phyloP scores from a whole-genome alignment of 2,329 filamentous ascomycete species.

The Botrytis fragariae region DNA sequence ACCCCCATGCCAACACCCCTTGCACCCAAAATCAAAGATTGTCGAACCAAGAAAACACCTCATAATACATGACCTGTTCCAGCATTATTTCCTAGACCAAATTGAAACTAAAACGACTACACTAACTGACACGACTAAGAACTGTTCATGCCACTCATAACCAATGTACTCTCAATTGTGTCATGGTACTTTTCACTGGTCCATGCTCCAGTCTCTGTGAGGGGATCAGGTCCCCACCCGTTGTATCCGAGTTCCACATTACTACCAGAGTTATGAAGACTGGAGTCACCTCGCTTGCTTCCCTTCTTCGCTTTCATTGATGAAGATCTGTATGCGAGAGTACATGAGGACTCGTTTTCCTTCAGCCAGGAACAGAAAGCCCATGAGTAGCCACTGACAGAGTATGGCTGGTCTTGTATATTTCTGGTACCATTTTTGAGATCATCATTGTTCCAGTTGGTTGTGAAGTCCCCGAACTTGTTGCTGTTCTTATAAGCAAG shows the following conservation, averaged over 20 bases:
- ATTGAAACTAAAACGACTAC: neutral
- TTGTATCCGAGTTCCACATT: constrained; percentile 16
- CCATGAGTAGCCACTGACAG: neutral
- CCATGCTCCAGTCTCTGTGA: constrained; percentile 27
- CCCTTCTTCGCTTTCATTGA: constrained; percentile 23
- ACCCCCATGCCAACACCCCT: neutral
- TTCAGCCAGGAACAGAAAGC: constrained; percentile 1
- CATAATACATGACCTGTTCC: constrained; percentile 18
- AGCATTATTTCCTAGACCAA: neutral
- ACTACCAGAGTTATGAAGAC: constrained; percentile 24
- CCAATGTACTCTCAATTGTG: constrained; percentile 18
- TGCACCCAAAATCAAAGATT: neutral
- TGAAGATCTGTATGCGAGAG: neutral
- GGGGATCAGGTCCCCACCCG: constrained; percentile 23
- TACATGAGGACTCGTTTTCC: neutral
- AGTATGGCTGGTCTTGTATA: neutral
- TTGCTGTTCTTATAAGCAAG: neutral
- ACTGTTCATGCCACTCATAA: constrained; percentile 25
- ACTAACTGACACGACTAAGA: neutral
- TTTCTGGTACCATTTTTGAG: neutral
- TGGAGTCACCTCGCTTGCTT: constrained; percentile 27
- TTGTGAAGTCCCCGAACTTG: neutral
- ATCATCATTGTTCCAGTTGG: neutral
- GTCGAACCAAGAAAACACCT: neutral
- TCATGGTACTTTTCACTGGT: constrained; percentile 13